These are phyloP conservation scores for Euryodendron excelsum DNA, from an alignment of 148 eudicot genomes.

Conservation along the genomic window DNA sequence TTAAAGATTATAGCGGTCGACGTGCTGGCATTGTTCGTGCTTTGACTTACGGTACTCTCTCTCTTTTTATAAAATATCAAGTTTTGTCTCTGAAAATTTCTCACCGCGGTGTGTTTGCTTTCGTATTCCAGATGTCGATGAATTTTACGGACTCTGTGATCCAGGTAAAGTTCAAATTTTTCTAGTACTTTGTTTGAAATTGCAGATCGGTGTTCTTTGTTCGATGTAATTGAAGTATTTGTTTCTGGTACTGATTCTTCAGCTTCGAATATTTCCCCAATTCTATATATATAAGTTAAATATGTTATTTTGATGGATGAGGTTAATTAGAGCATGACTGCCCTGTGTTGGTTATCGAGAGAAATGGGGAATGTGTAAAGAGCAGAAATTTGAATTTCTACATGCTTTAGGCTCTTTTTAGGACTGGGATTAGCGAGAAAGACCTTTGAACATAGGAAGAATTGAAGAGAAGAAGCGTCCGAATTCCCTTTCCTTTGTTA, in stretches of 20 bases:
- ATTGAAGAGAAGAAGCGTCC: not conserved
- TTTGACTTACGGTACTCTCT: slow-evolving; percentile 53
- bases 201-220: slow-evolving; percentile 13
- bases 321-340: not conserved
- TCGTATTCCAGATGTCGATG: slow-evolving; percentile 75
- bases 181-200: not conserved
- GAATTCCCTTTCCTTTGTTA: not conserved
- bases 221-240: slow-evolving; percentile 4
- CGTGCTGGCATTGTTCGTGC: slow-evolving; percentile 82
- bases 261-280: not conserved
- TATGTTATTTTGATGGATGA: not conserved
- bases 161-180: slow-evolving; percentile 54
- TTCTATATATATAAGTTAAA: too few relatives aligned
- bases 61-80: not conserved
- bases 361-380: not conserved
- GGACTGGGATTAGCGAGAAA: not conserved
- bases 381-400: not conserved
- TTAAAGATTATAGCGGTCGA: slow-evolving; percentile 82
- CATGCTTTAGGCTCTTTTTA: not conserved
- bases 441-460: not conserved
- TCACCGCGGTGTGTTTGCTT: slow-evolving; percentile 13
- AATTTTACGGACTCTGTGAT: slow-evolving; percentile 85
- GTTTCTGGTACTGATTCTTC: not conserved
- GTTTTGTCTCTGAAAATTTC: not conserved
- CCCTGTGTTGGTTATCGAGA: not conserved